Evolutionary conservation across 306 rosid species (phyloP), one percentile per base, ranked within the genome.

Genomic region (Citrullus mucosospermus): DNA sequence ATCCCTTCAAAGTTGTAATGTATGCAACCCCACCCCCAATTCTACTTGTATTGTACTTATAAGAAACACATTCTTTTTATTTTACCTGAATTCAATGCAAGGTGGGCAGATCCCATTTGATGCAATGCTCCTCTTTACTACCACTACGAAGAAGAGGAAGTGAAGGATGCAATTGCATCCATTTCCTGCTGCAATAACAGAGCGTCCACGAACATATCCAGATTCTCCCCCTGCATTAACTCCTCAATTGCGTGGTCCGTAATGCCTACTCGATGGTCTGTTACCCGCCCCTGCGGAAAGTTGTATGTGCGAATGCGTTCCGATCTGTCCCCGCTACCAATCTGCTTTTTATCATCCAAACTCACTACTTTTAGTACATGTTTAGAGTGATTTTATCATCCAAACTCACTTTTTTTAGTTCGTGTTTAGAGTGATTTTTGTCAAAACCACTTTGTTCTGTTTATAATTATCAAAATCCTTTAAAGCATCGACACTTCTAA

Each of bases 241-340:
- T 92, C 96, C 36, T 87, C 91, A 80, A 92, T 85, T 10, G 96
- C 79, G 87, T 94, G 89, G 80, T 86, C 89, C 15, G 98, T 92
- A 82, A 92, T 89, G 78, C 95, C 90, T 67, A 94, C 93, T 57
- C 95, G 89, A 66, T 94, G 96, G 83, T 94, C 98, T 30, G 98
- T 94, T 13, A 92, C 97, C 43, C 92, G 97, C 59, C 98, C 97
- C 81, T 94, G 97, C 22, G 96, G 95, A 70, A 86, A 92, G 86
- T 90, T 94, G 95, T 94, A 94, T 0, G 97, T 90, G 50, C 95
- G 90, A 67, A 94, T 92, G 82, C 98, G 91, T 83, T 90, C 95
- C 10, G 96, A 94, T 86, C 95, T 90, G 84, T 94, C 97, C 76
- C 98, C 96, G 75, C 97, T 92, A 59, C 98, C 97, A 78, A 92